A percentile compares a stretch with the other conserved stretches of the same genome.
These are phyloP conservation scores for Colletotrichum coccodes DNA, from an alignment of 2,329 filamentous ascomycete genomes.

Conservation along the genomic window DNA sequence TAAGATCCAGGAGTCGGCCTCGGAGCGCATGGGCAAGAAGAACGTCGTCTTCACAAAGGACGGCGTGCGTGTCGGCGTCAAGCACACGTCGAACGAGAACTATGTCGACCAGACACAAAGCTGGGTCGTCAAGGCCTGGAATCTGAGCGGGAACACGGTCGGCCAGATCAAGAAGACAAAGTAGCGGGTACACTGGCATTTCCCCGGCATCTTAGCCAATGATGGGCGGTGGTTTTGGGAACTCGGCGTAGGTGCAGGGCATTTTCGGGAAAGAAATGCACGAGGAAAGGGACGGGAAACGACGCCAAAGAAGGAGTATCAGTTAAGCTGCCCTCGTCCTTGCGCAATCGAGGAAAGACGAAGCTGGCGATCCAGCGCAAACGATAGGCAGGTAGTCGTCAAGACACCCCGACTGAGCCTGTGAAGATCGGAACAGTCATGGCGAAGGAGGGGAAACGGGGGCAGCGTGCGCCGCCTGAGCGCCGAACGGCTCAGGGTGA, in stretches of 20 bases:
- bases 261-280: no score
- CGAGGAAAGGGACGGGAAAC: neutral
- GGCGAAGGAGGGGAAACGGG: neutral
- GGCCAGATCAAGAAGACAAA: slow-evolving; percentile 33
- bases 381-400: neutral
- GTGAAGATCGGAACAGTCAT: neutral
- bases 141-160: slow-evolving; percentile 53
- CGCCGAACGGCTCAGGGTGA: slow-evolving; percentile 7
- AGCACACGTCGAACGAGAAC: slow-evolving; percentile 73
- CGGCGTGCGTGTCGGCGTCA: slow-evolving; percentile 77
- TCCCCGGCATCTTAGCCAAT: neutral
- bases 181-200: neutral
- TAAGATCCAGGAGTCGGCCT: slow-evolving; percentile 73
- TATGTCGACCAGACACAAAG: slow-evolving; percentile 81
- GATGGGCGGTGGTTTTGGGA: neutral
- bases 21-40: slow-evolving; percentile 78
- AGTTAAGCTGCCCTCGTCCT: neutral
- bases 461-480: slow-evolving; percentile 5
- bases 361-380: neutral
- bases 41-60: slow-evolving; percentile 82
- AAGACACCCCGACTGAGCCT: slow-evolving; percentile 8
- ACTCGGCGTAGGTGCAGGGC: neutral
- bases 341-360: neutral
- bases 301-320: neutral
- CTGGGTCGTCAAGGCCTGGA: slow-evolving; percentile 74